Evolutionary conservation across 257 asterid species (phyloP).

Genomic region (Jacaranda copaia): DNA sequence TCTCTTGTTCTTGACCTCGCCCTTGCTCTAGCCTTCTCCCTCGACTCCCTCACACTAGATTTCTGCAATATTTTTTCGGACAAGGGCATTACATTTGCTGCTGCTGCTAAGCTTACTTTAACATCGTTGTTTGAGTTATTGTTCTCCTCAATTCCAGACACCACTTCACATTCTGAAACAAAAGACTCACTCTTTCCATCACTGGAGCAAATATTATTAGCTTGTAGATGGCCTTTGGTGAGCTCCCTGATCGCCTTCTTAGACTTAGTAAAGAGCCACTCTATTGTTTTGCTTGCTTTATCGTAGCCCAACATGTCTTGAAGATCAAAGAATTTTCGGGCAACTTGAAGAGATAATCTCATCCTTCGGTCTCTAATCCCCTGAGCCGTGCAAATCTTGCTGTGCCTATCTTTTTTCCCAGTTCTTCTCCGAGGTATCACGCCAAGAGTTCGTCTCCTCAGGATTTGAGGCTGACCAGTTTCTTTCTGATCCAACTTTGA

Average conservation of each 20-base stretch:
- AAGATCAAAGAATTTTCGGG: slow-evolving; percentile 76
- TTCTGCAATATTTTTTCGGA: background rate
- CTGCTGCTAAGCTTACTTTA: slow-evolving; percentile 1
- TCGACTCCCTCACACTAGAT: slow-evolving; percentile 44
- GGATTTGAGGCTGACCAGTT: background rate
- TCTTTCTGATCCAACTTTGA: background rate
- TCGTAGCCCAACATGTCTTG: slow-evolving; percentile 80
- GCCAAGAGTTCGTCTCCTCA: slow-evolving; percentile 40
- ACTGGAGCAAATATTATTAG: slow-evolving; percentile 11
- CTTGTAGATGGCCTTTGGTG: slow-evolving; percentile 35
- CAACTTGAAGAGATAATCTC: slow-evolving; percentile 74
- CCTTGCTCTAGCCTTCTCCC: slow-evolving; percentile 67
- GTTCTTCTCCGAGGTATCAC: slow-evolving; percentile 48
- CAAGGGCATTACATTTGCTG: background rate
- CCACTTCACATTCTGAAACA: slow-evolving; percentile 55
- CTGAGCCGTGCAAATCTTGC: slow-evolving; percentile 84
- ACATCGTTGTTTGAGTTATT: slow-evolving; percentile 39
- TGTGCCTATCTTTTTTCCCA: slow-evolving; percentile 78
- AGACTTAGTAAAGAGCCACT: slow-evolving; percentile 72
- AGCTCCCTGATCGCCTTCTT: slow-evolving; percentile 68
- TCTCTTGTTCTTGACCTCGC: slow-evolving; percentile 61
- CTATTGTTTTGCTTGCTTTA: slow-evolving; percentile 80
- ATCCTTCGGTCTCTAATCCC: slow-evolving; percentile 75
- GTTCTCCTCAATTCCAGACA: slow-evolving; percentile 44
- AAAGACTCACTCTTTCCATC: slow-evolving; percentile 49